Evolutionary conservation across 2,329 filamentous ascomycete species (phyloP), one percentile per base, ranked within the genome.

Genomic region (Alternaria metachromatica): DNA sequence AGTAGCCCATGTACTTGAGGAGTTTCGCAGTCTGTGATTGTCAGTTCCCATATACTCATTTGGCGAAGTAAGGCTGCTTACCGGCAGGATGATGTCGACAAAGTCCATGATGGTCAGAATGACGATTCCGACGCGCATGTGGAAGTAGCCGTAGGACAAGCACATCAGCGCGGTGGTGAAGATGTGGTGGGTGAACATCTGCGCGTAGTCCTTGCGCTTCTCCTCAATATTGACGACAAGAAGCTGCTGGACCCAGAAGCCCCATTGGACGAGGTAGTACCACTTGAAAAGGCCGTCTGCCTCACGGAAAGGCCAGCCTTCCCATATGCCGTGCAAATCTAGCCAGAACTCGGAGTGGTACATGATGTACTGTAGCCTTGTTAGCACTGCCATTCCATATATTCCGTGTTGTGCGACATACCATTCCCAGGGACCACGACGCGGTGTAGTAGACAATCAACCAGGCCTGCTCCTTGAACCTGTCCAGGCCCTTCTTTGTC

Each of bases 391-490:
- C 12, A 25, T 25, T 15, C 30, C 15, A 3, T 26, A 12, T 37
- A 1, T 6, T 41, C 12, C 2, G 25, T n/a, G 11, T 26, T 68
- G 60, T 58, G 73, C 65, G 37, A 77, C 72, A 41, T 85, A 97
- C 92, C 85, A 96, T 86, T 71, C 96, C 96, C 65, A 95, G 83
- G 12, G 89, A 86, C 92, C 93, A 98, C 78, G 94, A 95, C 59
- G 90, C 83, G 49, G 83, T 83, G 80, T 95, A 95, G 82, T 97
- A 98, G 48, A 96, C 80, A 60, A 96, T 83, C 76, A 97, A 85
- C 93, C 95, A 98, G 50, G 90, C 93, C 82, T 99, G 96, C 83
- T 99, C 96, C 66, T 93, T 93, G 82, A 98, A 97, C 62, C 96
- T 88, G 53, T 92, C 88, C 63, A 91, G 84, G 50, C 89, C 88